These are phyloP conservation scores for Marasmius tenuissimus DNA, from an alignment of 1,284 basidiomycete species.

Conservation along the genomic window DNA sequence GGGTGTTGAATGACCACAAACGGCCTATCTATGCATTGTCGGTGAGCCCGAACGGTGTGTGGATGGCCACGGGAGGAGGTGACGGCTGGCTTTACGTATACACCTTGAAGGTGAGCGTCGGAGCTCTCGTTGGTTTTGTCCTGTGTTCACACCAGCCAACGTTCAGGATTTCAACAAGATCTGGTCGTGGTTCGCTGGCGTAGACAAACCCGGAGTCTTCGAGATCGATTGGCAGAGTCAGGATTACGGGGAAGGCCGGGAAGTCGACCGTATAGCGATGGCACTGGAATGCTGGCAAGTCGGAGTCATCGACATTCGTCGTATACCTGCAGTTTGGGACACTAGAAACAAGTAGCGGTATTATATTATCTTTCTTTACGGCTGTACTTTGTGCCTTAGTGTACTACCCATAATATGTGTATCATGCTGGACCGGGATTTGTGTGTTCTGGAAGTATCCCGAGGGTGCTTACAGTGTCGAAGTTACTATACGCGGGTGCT, in stretches of 20 bases:
- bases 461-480: too few species aligned
- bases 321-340: slow-evolving; percentile 33
- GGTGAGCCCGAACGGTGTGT: slow-evolving; percentile 66
- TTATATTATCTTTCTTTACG: too few species aligned
- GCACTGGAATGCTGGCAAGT: slow-evolving; percentile 56
- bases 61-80: slow-evolving; percentile 58
- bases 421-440: too few species aligned
- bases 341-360: background rate
- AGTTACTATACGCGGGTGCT: too few species aligned
- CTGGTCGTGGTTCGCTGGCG: slow-evolving; percentile 60
- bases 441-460: background rate
- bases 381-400: too few species aligned
- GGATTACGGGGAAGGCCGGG: slow-evolving; percentile 29
- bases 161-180: slow-evolving; percentile 41
- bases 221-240: slow-evolving; percentile 61
- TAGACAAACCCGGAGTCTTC: slow-evolving; percentile 55
- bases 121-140: background rate
- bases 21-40: slow-evolving; percentile 65
- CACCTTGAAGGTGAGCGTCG: slow-evolving; percentile 42
- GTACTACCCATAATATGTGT: too few species aligned
- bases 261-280: slow-evolving; percentile 55
- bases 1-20: slow-evolving; percentile 65
- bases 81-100: slow-evolving; percentile 65
- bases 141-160: background rate
- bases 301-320: slow-evolving; percentile 52